Base-by-base conservation (phyloP, 73 alveolate species). In the Paramecium primaurelia region DNA sequence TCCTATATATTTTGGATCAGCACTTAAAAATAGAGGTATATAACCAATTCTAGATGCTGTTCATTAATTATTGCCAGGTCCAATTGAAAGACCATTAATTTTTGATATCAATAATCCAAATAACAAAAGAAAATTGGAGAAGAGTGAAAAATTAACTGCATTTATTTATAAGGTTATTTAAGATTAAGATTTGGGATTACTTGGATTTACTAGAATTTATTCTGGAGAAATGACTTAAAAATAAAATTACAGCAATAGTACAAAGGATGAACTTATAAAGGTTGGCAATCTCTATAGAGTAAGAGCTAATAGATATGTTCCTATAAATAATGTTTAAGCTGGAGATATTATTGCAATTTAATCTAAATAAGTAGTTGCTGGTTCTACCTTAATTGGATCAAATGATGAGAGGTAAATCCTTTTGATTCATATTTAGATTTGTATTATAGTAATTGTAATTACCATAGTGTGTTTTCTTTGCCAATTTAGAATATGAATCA, bases 391-490 rank as follows among this genome's bases (percentile, higher is more conserved):
- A 22, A 71, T 88, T 16, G 51, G 28, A 38, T n/a, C 71, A 1
- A 14, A 38, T 38, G 86, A 28, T 71, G 73, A 42, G 20, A 18
- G 49, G 45, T 87, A 59, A 6, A 6, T 28, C 34, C 16, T 64
- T 12, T 8, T 60, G 1, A 25, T 25, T 54, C 1, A 59, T 22
- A 22, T 64, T 22, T 58, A 85, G 93, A 64, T 59, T 96, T 77
- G 64, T 86, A 30, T 92, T 97, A 12, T 86, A 91, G 54, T 95
- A 97, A 30, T 93, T 97, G 9, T 60, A 94, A 85, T 87, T 96
- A 90, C 99, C 99, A n/a, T 96, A 98, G 16, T 97, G 98, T 10
- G 99, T 97, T 7, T 97, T 97, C 83, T 96, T 96, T 92, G 97
- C 98, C 80, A 85, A 95, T 9, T 93, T 97, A 64, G 98, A 96